Evolutionary conservation across 2,329 filamentous ascomycete genomes (phyloP).

Genomic region (Fusarium dlaminii): DNA sequence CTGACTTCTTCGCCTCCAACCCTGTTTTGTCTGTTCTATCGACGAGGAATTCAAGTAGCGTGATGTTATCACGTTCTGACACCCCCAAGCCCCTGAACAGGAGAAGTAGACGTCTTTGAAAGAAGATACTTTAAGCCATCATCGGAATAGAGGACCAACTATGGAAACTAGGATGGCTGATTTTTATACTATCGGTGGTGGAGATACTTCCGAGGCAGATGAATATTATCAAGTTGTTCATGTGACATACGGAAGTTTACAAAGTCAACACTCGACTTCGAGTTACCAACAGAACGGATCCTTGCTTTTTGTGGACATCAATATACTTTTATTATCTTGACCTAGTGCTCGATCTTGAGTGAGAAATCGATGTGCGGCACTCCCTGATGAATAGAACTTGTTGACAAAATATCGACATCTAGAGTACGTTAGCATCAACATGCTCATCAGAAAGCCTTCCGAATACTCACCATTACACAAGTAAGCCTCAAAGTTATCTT

Average conservation of each 20-base stretch:
- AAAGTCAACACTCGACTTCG: neutral
- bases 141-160: conserved; percentile 41
- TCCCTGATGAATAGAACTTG: conserved; percentile 96
- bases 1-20: conserved; percentile 59
- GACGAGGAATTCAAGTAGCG: conserved; percentile 51
- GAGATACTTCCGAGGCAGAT: neutral
- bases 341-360: conserved; percentile 75
- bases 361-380: conserved; percentile 95
- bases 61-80: conserved; percentile 51
- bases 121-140: conserved; percentile 44
- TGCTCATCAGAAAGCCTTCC: neutral
- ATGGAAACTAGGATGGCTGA: conserved; percentile 34
- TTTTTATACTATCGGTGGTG: conserved; percentile 2
- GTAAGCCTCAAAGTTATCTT: conserved; percentile 84
- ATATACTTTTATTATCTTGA: conserved; percentile 17
- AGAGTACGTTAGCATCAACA: conserved; percentile 25
- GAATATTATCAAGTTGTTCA: neutral
- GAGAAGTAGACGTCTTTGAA: conserved; percentile 40
- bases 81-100: neutral
- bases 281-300: neutral
- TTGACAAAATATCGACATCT: conserved; percentile 96
- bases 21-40: conserved; percentile 58
- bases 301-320: neutral
- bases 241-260: neutral
- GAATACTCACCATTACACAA: conserved; percentile 72